Percentiles rank a stretch among this genome's conserved stretches.
phyloP scores from a whole-genome alignment of 129 eudicot species.

The Tanacetum coccineum region DNA sequence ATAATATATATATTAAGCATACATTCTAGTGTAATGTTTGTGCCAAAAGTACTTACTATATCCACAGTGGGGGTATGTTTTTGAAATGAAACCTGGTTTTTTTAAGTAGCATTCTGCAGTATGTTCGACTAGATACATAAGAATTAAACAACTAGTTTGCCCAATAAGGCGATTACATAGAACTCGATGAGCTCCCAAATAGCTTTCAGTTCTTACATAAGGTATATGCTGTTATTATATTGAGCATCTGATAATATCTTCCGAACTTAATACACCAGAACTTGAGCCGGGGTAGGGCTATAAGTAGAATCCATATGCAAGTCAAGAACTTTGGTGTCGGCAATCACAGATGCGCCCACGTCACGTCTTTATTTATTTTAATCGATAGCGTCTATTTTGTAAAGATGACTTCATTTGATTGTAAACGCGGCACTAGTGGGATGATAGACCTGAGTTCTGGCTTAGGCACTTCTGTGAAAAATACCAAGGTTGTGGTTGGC shows the following conservation, averaged over 20 bases:
- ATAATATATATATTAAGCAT: too few relatives aligned
- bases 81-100: not conserved
- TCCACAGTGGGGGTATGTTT: too few relatives aligned
- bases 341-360: not conserved
- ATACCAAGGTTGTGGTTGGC: conserved; percentile 22
- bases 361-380: conserved; percentile 6
- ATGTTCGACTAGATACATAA: not conserved
- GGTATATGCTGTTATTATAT: too few relatives aligned
- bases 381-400: conserved; percentile 24
- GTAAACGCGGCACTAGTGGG: conserved; percentile 5
- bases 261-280: too few relatives aligned
- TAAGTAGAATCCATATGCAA: not conserved
- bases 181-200: too few relatives aligned
- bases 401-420: conserved; percentile 23
- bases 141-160: not conserved
- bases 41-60: too few relatives aligned
- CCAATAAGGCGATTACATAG: too few relatives aligned
- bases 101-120: not conserved
- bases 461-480: conserved; percentile 8
- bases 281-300: too few relatives aligned
- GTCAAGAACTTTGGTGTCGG: not conserved
- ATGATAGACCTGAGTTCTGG: conserved; percentile 5
- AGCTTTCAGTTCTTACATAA: too few relatives aligned
- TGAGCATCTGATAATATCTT: too few relatives aligned
- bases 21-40: too few relatives aligned